phyloP scores from a whole-genome alignment of 2,329 filamentous ascomycete species.

The Alternaria sp. region DNA sequence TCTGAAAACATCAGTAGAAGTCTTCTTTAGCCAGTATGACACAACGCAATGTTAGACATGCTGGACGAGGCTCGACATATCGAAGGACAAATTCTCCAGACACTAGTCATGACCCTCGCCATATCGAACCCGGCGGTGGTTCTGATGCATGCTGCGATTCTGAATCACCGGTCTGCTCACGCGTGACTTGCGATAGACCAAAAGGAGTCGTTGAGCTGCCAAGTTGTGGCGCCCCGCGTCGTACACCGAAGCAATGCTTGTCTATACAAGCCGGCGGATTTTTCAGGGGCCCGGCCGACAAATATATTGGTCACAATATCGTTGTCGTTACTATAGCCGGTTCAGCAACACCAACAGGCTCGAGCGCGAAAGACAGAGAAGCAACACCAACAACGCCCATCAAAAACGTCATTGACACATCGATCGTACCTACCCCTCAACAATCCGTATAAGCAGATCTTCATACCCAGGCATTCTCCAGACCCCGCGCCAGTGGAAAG shows the following conservation, averaged over 20 bases:
- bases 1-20: too few species aligned
- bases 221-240: conserved; percentile 1
- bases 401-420: background rate
- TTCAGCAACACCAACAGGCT: background rate
- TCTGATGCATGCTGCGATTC: background rate
- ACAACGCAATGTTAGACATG: too few species aligned
- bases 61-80: too few species aligned
- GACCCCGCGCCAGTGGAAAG: background rate
- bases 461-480: background rate
- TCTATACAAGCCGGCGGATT: background rate
- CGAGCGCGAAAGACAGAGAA: too few species aligned
- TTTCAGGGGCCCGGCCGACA: background rate
- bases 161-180: background rate
- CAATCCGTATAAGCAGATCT: background rate
- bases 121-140: background rate
- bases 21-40: too few species aligned
- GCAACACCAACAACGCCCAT: background rate
- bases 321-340: background rate
- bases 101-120: background rate
- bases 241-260: background rate
- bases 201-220: background rate
- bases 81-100: background rate
- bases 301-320: background rate
- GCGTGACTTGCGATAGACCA: background rate
- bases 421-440: background rate